Evolutionary conservation across 1,284 basidiomycete genomes (phyloP).

Genomic region (Coriolopsis trogii): DNA sequence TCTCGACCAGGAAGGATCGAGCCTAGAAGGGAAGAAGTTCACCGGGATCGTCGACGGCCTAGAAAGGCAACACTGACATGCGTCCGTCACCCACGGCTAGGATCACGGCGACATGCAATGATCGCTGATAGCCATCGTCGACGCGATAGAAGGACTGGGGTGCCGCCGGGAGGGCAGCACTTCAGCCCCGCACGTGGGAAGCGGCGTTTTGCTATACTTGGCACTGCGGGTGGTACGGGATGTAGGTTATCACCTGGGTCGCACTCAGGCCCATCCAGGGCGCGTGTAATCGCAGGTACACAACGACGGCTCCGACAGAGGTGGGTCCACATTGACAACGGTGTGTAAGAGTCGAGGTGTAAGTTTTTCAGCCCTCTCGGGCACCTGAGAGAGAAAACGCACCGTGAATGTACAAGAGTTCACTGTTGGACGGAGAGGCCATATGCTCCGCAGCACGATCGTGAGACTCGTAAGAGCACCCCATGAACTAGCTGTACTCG

Average conservation of each 20-base stretch:
- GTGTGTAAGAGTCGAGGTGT: slow-evolving; percentile 5
- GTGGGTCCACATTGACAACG: slow-evolving; percentile 22
- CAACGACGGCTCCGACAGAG: not conserved
- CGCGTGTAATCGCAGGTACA: not conserved
- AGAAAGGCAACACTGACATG: not conserved
- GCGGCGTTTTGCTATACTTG: not conserved
- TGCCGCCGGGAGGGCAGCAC: not conserved
- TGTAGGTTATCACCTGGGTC: not conserved
- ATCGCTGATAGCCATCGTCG: slow-evolving; percentile 2
- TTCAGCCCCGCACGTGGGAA: not conserved
- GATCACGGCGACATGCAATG: not conserved
- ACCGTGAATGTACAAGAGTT: slow-evolving; percentile 8
- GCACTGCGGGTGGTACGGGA: too few species aligned
- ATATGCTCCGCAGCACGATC: slow-evolving; percentile 9
- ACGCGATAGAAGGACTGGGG: slow-evolving; percentile 1
- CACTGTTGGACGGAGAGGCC: not conserved
- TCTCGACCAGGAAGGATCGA: not conserved
- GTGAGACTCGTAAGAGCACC: too few species aligned
- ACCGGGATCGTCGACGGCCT: slow-evolving; percentile 13
- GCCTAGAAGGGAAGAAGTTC: not conserved
- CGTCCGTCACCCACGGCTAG: not conserved
- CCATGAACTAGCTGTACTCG: too few species aligned
- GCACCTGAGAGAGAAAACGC: slow-evolving; percentile 1
- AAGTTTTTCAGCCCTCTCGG: not conserved
- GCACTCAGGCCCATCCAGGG: too few species aligned